These are phyloP conservation scores for Sclerotinia subarctica DNA, from an alignment of 2,329 filamentous ascomycete species.

Conservation along the genomic window DNA sequence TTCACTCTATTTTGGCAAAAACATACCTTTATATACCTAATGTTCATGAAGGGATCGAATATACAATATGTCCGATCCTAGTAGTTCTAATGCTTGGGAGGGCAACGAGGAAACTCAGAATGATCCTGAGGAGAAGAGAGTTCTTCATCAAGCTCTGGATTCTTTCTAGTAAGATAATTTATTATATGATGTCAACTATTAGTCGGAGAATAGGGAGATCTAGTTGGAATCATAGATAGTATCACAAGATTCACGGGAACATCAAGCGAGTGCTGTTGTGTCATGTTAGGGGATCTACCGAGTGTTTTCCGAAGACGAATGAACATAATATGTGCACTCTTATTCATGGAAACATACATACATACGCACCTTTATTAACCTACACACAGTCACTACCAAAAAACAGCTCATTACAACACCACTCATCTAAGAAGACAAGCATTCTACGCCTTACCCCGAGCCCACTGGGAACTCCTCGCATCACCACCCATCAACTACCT, in stretches of 20 bases:
- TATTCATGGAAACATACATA: slow-evolving; percentile 3
- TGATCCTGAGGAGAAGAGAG: slow-evolving; percentile 76
- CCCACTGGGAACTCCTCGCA: slow-evolving; percentile 80
- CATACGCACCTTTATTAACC: neutral
- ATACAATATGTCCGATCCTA: slow-evolving; percentile 2
- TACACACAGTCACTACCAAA: slow-evolving; percentile 72
- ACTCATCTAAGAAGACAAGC: slow-evolving; percentile 88
- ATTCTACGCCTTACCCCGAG: slow-evolving; percentile 84
- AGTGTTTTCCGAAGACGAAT: neutral
- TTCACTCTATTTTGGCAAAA: neutral
- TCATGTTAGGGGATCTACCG: neutral
- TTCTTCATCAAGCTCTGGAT: slow-evolving; percentile 79
- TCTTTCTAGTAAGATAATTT: slow-evolving; percentile 71
- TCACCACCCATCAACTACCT: slow-evolving; percentile 79
- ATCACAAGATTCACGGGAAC: neutral
- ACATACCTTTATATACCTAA: neutral
- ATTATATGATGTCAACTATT: neutral
- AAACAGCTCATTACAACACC: slow-evolving; percentile 80
- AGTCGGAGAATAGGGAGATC: neutral
- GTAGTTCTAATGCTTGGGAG: slow-evolving; percentile 28
- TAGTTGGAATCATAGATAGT: neutral
- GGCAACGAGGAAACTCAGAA: slow-evolving; percentile 49
- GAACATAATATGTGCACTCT: neutral
- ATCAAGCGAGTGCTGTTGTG: slow-evolving; percentile 15
- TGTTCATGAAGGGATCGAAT: neutral